Base-by-base conservation (phyloP, 2,329 filamentous ascomycete genomes). In the Ascochyta pisi region DNA sequence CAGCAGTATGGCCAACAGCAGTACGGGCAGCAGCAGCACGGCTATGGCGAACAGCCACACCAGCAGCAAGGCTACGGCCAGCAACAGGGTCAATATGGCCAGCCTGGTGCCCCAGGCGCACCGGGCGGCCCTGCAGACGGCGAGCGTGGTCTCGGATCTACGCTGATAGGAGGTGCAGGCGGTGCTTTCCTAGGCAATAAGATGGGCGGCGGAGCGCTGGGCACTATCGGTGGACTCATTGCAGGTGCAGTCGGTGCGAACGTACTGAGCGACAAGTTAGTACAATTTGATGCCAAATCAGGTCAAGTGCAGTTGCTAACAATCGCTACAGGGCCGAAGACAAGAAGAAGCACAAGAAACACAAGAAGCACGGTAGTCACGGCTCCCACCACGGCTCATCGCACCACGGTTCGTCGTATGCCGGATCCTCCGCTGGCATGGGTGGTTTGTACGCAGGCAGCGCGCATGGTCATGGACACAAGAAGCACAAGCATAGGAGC, bases 201-300 rank as follows among this genome's bases (percentile, higher is more conserved):
- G 61, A 73, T 83, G 19, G 84, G 83, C 12, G 81, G 81, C 26
- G 83, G 84, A 16, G 59, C 80, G 33, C 66, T 86, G 24, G 81
- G 81, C 22, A 83, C 81, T 2, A 66, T 84, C 2, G 82, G 79
- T 7, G 83, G 82, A 10, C 77, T 80, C 0, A 76, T 82, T 1
- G 81, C 78, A 15, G 84, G 84, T 31, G 83, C 83, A 0, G 77
- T 86, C n/a, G 82, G 80, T 4, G 84, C 84, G 1, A 85, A 85
- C 56, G 63, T 81, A 34, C 57, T 84, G 6, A 81, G 82, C 49
- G 73, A 77, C 47, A 76, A 77, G 73, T 76, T 67, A 67, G 70
- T 53, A 3, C 12, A 13, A 6, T 26, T n/a, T 19, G n/a, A 0
- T n/a, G 6, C 12, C 10, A 9, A 3, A 19, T 7, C 3, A 4